Evolutionary conservation across 805 yeast species (phyloP), one percentile per base, ranked within the genome.

Genomic region (Sugiyamaella marilandica): DNA sequence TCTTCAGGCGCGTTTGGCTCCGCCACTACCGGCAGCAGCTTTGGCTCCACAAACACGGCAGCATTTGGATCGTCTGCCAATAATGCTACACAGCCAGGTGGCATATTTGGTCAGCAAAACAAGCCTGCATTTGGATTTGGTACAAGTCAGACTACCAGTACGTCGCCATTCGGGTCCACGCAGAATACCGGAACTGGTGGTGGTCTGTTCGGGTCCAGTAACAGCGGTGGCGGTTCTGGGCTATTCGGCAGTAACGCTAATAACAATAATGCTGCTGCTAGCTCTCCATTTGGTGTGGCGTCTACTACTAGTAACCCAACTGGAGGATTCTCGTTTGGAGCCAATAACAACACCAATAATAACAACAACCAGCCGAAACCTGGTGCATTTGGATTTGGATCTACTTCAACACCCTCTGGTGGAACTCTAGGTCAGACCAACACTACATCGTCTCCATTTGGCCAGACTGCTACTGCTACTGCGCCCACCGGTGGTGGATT

Each of bases 121-220:
- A 24, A 43, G 47, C 29, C 29, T 4, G 47, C 47, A 26, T 43
- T 43, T 18, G 47, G 47, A 21, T 11, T n/a, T 10, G 35, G 34
- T 21, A 13, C 13, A 33, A 21, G 36, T 41, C 16, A 26, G 18
- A 43, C 48, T 47, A 64, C 60, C 9, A 44, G 52, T 5, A 39
- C 43, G 24, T 10, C 19, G 14, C 24, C 13, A 4, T 39, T 39
- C 21, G 43, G 43, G 19, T 5, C 39, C 14, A 34, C 14, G 5
- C 18, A 13, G 18, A 21, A 11, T 5, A 13, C 43, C 9, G 13
- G 7, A 10, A 39, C 14, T 32, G 45, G 39, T 18, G 35, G 74
- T 10, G 76, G 77, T 1, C 53, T 74, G 37, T 75, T 75, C 59
- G 79, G 77, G 14, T 57, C 29, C 16, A 10, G 16, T 31, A 5